Base-by-base conservation (phyloP, 768 basidiomycete species). In the Russula olivacea region DNA sequence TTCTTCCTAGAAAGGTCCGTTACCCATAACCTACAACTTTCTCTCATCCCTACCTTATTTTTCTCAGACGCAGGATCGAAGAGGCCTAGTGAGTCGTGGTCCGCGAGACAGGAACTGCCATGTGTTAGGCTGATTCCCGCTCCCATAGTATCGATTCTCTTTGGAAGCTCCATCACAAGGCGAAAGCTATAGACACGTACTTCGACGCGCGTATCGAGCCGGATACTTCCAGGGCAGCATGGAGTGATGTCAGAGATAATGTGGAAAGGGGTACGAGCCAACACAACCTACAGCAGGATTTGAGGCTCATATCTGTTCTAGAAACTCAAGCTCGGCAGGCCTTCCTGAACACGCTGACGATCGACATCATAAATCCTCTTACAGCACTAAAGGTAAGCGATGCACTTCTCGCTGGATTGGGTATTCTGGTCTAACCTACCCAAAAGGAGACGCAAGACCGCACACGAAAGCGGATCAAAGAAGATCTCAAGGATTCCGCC, bases 391-490 rank as follows among this genome's bases (percentile, higher is more conserved):
- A 86, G 80, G 91, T 84, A 68, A 57, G 70, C 61, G 23, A 50
- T 25, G 23, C 15, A 23, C 11, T 47, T 51, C 64, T 30, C 47
- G 60, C 52, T 15, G 28, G 21, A 54, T 7, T 8, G 38, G 4
- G 15, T 36, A 40, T 25, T 58, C 49, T 38, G 17, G 7, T 48
- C 41, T 51, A 36, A 50, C 19, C 28, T 45, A 40, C 48, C 25
- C 38, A 51, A 17, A 64, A 93, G 91, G 93, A 95, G 68, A 88
- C 87, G 12, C 93, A 96, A 76, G 91, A 92, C 58, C 83, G 94
- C 41, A 95, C 92, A n/a, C 81, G 91, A 52, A 91, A 91, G 71
- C 85, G 91, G 30, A 88, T 97, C 72, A 92, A 89, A 72, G 93
- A 96, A 70, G 93, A 95, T 71, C 74, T 95, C 59, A 93, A 92